Evolutionary conservation across 148 eudicot species (phyloP).

Genomic region (Rhododendron simsii): DNA sequence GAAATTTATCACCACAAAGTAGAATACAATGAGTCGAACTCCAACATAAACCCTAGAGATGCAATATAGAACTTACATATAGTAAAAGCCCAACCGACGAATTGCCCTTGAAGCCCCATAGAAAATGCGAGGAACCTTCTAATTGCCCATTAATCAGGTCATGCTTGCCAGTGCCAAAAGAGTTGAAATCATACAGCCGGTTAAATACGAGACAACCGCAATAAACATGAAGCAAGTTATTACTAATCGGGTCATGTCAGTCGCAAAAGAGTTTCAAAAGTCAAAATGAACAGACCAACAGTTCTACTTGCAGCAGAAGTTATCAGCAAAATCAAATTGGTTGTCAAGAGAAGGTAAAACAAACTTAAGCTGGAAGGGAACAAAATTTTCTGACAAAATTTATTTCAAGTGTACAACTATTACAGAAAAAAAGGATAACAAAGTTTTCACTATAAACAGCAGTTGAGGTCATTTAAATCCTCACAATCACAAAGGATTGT

Average conservation of each 20-base stretch:
- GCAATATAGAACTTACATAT: too few species aligned
- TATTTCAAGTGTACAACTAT: background rate
- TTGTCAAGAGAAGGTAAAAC: background rate
- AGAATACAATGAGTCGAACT: too few species aligned
- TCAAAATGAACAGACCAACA: background rate
- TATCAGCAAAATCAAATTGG: background rate
- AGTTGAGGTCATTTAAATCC: background rate
- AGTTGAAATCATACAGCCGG: background rate
- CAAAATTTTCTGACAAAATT: background rate
- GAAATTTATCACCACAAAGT: too few species aligned
- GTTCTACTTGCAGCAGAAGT: background rate
- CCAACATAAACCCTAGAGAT: too few species aligned
- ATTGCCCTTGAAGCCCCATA: background rate
- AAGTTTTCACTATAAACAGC: background rate
- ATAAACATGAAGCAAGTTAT: background rate
- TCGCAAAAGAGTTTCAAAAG: background rate
- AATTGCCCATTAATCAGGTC: background rate
- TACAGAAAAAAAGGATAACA: background rate
- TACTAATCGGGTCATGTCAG: background rate
- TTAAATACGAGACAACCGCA: background rate
- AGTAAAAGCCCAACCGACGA: background rate
- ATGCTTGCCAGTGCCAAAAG: background rate
- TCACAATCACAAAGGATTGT: background rate
- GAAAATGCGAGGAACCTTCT: background rate
- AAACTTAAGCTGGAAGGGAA: background rate